A percentile compares a stretch with the other conserved stretches of the same genome.
phyloP scores from a whole-genome alignment of 768 basidiomycete genomes.

The Stropharia rugosoannulata region DNA sequence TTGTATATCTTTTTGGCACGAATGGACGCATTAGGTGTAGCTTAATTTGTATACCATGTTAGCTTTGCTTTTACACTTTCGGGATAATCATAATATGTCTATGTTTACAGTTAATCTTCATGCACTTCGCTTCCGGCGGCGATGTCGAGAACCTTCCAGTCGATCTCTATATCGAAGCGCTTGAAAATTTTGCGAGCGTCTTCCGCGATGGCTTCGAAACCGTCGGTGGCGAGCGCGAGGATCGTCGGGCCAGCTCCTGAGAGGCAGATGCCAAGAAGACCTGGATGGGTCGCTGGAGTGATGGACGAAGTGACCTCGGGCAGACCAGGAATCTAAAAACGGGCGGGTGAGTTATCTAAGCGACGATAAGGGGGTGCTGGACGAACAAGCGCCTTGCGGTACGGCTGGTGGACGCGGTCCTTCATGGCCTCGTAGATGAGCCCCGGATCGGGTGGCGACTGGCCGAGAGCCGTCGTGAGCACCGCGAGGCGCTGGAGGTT shows the following conservation, averaged over 20 bases:
- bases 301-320: slow-evolving; percentile 88
- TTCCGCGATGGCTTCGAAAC: slow-evolving; percentile 83
- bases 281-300: slow-evolving; percentile 87
- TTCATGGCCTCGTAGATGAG: slow-evolving; percentile 99
- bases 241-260: slow-evolving; percentile 99
- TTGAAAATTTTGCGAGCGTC: slow-evolving; percentile 77
- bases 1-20: slow-evolving; percentile 2
- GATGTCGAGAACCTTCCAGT: slow-evolving; percentile 86
- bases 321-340: slow-evolving; percentile 87
- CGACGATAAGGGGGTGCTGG: background rate
- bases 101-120: slow-evolving; percentile 12
- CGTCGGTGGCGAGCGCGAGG: slow-evolving; percentile 85
- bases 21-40: slow-evolving; percentile 18
- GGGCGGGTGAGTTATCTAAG: background rate
- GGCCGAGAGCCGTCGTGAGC: slow-evolving; percentile 88
- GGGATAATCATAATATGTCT: slow-evolving; percentile 18
- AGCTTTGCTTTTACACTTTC: slow-evolving; percentile 11
- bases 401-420: slow-evolving; percentile 96
- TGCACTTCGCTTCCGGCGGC: slow-evolving; percentile 40
- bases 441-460: slow-evolving; percentile 88
- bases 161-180: slow-evolving; percentile 72
- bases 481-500: slow-evolving; percentile 97
- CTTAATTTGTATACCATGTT: slow-evolving; percentile 18
- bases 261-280: slow-evolving; percentile 95
- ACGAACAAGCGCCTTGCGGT: slow-evolving; percentile 80